Evolutionary conservation across 1,139 yeast genomes (phyloP), one percentile per base, ranked within the genome.

Genomic region (Saccharomyces hybrid): DNA sequence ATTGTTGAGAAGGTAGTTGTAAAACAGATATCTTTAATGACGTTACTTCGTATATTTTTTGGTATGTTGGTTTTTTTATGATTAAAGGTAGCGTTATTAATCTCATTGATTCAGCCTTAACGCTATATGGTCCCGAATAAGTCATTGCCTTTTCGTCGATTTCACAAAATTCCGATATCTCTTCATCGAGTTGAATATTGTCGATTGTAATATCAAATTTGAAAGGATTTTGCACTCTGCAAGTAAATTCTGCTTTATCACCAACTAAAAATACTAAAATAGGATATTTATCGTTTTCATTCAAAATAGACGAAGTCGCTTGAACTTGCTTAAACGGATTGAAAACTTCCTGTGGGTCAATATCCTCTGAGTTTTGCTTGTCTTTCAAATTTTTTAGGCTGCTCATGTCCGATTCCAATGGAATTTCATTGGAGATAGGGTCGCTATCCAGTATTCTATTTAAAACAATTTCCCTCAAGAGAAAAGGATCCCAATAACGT

Each of bases 141-240:
- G 57, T 53, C n/a, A 62, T 49, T 16, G 58, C 57, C 21, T 56
- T 52, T 8, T 53, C 52, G 31, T 58, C 61, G 1, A 68, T 38
- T 54, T 64, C 62, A 52, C 73, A 59, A 38, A 70, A 69, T 38
- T 71, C 69, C 7, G 69, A 42, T 1, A 66, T 61, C 50, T 75
- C 75, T 14, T 70, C 66, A 7, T 68, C 71, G 2, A 84, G 70
- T 47, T 72, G 68, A 2, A 88, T 67, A 50, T 81, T 82, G 34
- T 75, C 74, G 3, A 93, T 73, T 49, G 82, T 85, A 9, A 91
- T 71, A 51, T 85, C 89, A 68, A 88, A 89, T 9, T 82, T 80
- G 71, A 83, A 89, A 2, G 96, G 96, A 65, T 93, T 93, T 64
- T 87, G 93, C 8, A 93, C 64, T 2, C 77, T 74, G 0, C 88